Conservation (phyloP, 768 basidiomycete genomes). For the Cubamyces lactineus region DNA sequence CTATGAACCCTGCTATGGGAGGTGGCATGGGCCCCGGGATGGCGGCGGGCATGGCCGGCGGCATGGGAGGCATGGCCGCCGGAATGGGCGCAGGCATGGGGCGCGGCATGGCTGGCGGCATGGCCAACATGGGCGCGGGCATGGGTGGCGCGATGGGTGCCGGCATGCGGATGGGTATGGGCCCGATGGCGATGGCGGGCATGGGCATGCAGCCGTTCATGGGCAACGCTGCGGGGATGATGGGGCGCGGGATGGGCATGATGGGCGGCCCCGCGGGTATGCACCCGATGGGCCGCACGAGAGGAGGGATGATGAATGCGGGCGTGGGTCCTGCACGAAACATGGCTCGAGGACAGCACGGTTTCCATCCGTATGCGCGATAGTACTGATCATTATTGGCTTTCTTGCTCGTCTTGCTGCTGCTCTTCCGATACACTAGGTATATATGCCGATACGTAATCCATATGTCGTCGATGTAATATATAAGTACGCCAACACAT, state of each 20-base stretch:
- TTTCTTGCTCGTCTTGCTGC: slow-evolving; percentile 3
- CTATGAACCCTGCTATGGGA: slow-evolving; percentile 39
- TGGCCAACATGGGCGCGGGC: slow-evolving; percentile 30
- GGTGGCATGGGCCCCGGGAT: slow-evolving; percentile 45
- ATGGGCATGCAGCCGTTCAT: slow-evolving; percentile 31
- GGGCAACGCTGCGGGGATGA: slow-evolving; percentile 27
- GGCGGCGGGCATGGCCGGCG: slow-evolving; percentile 25
- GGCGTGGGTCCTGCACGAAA: slow-evolving; percentile 73
- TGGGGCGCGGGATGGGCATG: slow-evolving; percentile 28
- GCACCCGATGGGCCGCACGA: slow-evolving; percentile 41
- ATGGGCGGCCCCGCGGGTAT: slow-evolving; percentile 34
- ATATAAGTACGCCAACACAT: slow-evolving; percentile 16
- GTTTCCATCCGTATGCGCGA: slow-evolving; percentile 79
- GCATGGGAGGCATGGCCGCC: slow-evolving; percentile 27
- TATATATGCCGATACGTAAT: slow-evolving; percentile 23
- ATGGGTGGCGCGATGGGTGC: slow-evolving; percentile 28
- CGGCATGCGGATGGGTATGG: slow-evolving; percentile 31
- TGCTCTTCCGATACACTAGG: slow-evolving; percentile 15
- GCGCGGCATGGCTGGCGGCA: slow-evolving; percentile 28
- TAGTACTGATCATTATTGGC: slow-evolving; percentile 32
- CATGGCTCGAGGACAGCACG: slow-evolving; percentile 67
- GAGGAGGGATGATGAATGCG: slow-evolving; percentile 50
- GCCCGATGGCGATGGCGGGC: slow-evolving; percentile 30
- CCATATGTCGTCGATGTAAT: slow-evolving; percentile 24
- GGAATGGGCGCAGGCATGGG: slow-evolving; percentile 25